Evolutionary conservation across 2,329 filamentous ascomycete species (phyloP).

Genomic region (Scopulariopsis brevicaulis): DNA sequence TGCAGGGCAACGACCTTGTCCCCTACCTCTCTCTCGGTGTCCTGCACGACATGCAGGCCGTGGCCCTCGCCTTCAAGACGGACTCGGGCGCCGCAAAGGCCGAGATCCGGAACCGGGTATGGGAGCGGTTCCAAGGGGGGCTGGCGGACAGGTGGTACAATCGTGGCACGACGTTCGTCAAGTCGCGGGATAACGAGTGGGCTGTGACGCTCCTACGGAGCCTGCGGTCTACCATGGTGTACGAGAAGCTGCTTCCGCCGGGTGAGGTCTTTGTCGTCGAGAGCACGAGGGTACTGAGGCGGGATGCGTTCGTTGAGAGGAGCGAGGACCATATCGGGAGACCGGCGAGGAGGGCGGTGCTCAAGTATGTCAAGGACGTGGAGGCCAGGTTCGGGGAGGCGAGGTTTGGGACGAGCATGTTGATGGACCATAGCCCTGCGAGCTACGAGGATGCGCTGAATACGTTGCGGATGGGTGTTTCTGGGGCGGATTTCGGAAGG

Average conservation of each 20-base stretch:
- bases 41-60: constrained; percentile 62
- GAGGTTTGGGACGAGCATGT: constrained; percentile 60
- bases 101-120: constrained; percentile 55
- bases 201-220: constrained; percentile 55
- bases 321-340: constrained; percentile 42
- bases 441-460: constrained; percentile 61
- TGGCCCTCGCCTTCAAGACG: constrained; percentile 61
- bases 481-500: constrained; percentile 12
- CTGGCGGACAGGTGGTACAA: constrained; percentile 49
- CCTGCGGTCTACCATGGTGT: constrained; percentile 56
- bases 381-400: constrained; percentile 60
- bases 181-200: constrained; percentile 35
- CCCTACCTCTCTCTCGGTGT: constrained; percentile 63
- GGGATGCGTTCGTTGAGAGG: constrained; percentile 47
- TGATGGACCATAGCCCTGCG: constrained; percentile 65
- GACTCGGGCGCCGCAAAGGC: constrained; percentile 57
- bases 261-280: constrained; percentile 68
- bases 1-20: constrained; percentile 64
- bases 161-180: constrained; percentile 21
- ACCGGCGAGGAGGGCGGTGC: constrained; percentile 55
- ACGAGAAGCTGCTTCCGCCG: constrained; percentile 59
- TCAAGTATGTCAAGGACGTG: constrained; percentile 62
- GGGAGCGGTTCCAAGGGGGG: constrained; percentile 51
- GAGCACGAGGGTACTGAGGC: constrained; percentile 52
- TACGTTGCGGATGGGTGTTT: constrained; percentile 40